phyloP scores from a whole-genome alignment of 768 basidiomycete species.

The Tephrocybe sp. region DNA sequence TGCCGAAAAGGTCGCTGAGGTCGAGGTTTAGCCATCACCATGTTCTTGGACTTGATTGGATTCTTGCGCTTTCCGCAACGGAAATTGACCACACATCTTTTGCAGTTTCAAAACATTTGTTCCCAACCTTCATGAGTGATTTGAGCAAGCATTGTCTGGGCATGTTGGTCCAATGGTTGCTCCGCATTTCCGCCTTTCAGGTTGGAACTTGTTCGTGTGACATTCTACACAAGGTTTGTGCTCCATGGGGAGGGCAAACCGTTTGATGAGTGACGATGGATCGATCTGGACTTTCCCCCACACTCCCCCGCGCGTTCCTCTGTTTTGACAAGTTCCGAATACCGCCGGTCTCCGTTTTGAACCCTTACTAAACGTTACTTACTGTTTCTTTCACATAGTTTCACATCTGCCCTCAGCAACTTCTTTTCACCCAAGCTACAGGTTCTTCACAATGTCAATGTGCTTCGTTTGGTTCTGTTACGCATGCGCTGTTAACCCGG shows the following conservation, averaged over 20 bases:
- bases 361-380: background rate
- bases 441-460: background rate
- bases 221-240: too few species aligned
- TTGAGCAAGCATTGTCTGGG: background rate
- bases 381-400: background rate
- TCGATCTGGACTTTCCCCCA: background rate
- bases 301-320: too few species aligned
- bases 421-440: background rate
- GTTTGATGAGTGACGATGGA: background rate
- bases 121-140: background rate
- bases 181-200: background rate
- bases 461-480: background rate
- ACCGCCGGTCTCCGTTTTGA: background rate
- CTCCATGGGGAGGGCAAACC: background rate
- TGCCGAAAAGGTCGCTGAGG: constrained; percentile 21
- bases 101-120: background rate
- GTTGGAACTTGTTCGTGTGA: background rate
- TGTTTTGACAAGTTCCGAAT: background rate
- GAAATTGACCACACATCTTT: constrained; percentile 4
- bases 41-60: constrained; percentile 7
- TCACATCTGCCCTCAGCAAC: background rate
- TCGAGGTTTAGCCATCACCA: constrained; percentile 11
- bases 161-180: background rate
- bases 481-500: background rate
- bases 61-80: constrained; percentile 4